Evolutionary conservation across 805 yeast species (phyloP), one percentile per base, ranked within the genome.

Genomic region (Cyberlindnera euphorbiiphila): DNA sequence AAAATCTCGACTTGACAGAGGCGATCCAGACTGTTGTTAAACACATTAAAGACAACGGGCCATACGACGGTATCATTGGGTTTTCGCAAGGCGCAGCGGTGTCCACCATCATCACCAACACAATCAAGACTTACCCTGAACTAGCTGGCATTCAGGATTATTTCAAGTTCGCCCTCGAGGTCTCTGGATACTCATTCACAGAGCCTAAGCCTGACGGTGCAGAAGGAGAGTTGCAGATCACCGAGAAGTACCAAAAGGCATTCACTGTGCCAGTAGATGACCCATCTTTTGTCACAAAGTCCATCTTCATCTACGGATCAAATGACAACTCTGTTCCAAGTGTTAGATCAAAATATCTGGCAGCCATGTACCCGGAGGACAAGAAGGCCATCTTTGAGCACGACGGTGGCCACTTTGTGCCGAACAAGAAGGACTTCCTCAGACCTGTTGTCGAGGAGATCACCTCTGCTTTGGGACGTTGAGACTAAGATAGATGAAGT

Each of bases 321-420:
- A 65, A 84, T 16, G 98, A 93, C 53, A 82, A 93, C 10, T 81
- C 93, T 19, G 95, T 93, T 6, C 77, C 83, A 8, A 79, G 78
- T 19, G 82, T 75, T 18, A 70, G 95, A 51, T 74, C 89, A 0
- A 65, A 75, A 62, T 68, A 69, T 17, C 65, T 93, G 28, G 76
- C 72, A 40, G 71, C 73, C 13, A 61, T 71, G 25, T 75, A 81
- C 36, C 72, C 74, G 36, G 71, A 63, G 15, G 63, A 58, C 9
- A 55, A 60, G 17, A 64, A 84, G 6, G 67, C 61, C 5, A 53
- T 65, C 11, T 64, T 82, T 42, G 81, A 75, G 46, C 98, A 91
- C 54, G 97, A 97, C 9, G 98, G 98, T 43, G 97, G 98, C 2
- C 98, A 91, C 57, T 88, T 84, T 64, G 96, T 91, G 32, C 98